These are phyloP conservation scores for Solanum hybrid DNA, from an alignment of 305 asterid species.

Conservation along the genomic window DNA sequence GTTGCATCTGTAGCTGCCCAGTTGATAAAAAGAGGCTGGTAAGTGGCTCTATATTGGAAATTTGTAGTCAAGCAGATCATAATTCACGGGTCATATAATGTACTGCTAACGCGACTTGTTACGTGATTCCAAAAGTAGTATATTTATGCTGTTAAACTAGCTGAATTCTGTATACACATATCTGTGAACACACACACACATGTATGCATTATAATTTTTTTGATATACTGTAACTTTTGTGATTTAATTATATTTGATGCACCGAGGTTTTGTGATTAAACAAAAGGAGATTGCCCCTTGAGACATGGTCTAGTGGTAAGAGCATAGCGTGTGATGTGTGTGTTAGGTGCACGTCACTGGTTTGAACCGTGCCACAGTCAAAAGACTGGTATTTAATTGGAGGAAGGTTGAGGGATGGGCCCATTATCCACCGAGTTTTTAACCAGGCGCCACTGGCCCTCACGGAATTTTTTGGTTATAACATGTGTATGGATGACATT, in stretches of 20 bases:
- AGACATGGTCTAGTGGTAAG: neutral
- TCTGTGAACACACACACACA: neutral
- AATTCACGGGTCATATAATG: neutral
- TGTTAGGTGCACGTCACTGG: neutral
- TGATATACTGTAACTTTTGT: neutral
- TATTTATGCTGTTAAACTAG: neutral
- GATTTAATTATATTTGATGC: neutral
- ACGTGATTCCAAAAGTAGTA: neutral
- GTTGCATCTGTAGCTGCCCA: slow-evolving; percentile 92
- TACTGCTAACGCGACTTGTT: neutral
- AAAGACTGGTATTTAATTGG: neutral
- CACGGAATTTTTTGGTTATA: neutral
- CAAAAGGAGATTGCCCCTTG: neutral
- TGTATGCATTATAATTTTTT: neutral
- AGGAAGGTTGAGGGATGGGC: neutral
- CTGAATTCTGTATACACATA: neutral
- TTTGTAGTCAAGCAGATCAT: slow-evolving; percentile 4
- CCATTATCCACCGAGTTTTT: neutral
- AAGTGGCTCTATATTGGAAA: slow-evolving; percentile 24
- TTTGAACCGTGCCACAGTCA: neutral
- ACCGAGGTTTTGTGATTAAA: neutral
- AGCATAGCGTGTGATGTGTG: neutral
- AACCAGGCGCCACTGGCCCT: neutral
- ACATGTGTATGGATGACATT: neutral
- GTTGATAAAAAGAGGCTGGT: slow-evolving; percentile 94